Conservation (phyloP, 768 basidiomycete genomes). For the Lactarius trivialis region DNA sequence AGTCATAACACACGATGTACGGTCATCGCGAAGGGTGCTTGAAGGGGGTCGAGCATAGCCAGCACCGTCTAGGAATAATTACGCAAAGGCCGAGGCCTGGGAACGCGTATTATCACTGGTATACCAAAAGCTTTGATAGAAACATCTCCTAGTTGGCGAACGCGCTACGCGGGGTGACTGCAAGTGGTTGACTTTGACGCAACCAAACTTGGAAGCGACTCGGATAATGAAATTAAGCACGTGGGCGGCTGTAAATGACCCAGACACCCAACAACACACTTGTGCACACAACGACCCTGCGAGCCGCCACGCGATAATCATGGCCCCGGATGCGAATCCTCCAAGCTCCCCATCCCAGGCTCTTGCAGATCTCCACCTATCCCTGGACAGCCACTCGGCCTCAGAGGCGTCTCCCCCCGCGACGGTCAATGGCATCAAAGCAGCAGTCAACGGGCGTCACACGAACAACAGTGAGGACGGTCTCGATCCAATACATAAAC, state of each 20-base stretch:
- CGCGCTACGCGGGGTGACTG: neutral
- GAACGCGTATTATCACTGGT: neutral
- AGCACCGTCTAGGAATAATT: neutral
- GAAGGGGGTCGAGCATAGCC: neutral
- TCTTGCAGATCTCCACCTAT: slow-evolving; percentile 24
- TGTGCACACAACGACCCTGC: neutral
- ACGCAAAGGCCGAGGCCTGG: neutral
- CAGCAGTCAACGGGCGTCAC: slow-evolving; percentile 26
- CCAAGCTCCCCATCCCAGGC: slow-evolving; percentile 11
- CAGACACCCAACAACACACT: neutral
- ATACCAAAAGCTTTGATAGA: neutral
- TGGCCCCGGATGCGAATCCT: slow-evolving; percentile 12
- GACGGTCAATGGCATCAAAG: slow-evolving; percentile 25
- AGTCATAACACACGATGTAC: neutral
- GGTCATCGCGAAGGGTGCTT: neutral
- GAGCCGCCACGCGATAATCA: slow-evolving; percentile 7
- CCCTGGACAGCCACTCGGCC: slow-evolving; percentile 27
- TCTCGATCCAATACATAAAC: slow-evolving; percentile 46
- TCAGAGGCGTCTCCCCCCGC: slow-evolving; percentile 25
- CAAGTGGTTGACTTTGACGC: neutral
- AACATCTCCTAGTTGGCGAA: neutral
- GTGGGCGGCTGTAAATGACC: neutral
- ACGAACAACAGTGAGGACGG: slow-evolving; percentile 35
- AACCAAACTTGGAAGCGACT: neutral
- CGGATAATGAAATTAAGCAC: neutral